These are phyloP conservation scores for Begonia masoniana DNA, from an alignment of 306 rosid species.

Conservation along the genomic window DNA sequence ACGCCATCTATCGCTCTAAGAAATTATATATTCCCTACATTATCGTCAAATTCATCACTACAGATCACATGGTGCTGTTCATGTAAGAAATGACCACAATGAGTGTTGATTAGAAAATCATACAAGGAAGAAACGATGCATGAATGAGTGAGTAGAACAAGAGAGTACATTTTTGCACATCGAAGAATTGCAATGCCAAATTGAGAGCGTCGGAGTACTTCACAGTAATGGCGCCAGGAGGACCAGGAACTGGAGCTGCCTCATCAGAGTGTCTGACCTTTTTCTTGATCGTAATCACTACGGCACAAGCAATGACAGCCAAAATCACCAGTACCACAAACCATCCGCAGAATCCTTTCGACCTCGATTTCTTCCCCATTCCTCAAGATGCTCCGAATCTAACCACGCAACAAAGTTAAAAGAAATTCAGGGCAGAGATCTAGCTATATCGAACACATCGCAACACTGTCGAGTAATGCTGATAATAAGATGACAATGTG, in stretches of 20 bases:
- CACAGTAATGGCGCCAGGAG: conserved; percentile 56
- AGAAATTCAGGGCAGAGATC: conserved; percentile 19
- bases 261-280: conserved; percentile 24
- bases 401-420: not conserved
- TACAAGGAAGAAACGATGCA: no score
- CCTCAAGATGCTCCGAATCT: conserved; percentile 8
- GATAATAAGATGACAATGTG: not conserved
- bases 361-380: conserved; percentile 52
- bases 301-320: conserved; percentile 48
- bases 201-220: conserved; percentile 66
- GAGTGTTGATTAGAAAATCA: no score
- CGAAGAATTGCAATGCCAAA: conserved; percentile 69
- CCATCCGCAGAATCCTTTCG: conserved; percentile 65
- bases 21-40: not conserved
- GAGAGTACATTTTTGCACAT: conserved; percentile 64
- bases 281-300: conserved; percentile 33
- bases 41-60: no score
- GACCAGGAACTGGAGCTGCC: conserved; percentile 60
- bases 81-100: no score
- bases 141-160: no score
- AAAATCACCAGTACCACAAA: conserved; percentile 40
- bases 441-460: conserved; percentile 16
- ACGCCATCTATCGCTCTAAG: not conserved
- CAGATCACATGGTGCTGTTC: no score
- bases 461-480: not conserved